These are phyloP conservation scores for Nannochloropsis gaditana DNA, from an alignment of 108 stramenopile species.

Conservation along the genomic window DNA sequence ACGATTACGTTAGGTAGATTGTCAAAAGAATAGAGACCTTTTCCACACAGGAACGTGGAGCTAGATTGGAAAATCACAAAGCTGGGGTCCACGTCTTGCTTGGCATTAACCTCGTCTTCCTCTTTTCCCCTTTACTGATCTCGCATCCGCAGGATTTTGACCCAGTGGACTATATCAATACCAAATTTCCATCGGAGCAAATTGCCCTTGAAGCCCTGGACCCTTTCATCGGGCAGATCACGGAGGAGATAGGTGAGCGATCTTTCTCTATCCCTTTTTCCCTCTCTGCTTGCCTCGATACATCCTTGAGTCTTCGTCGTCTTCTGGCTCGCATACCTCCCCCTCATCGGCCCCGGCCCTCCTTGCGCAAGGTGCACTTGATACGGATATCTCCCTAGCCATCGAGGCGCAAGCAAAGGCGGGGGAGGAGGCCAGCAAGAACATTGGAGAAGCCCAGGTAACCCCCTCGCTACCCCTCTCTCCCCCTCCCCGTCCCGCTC, in stretches of 20 bases:
- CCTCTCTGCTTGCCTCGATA: background rate
- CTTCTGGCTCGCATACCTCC: background rate
- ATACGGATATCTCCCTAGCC: conserved; percentile 54
- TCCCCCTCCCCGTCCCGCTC: background rate
- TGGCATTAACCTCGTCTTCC: background rate
- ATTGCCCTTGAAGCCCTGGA: conserved; percentile 54
- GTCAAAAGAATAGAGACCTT: too few species aligned
- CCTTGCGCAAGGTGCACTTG: conserved; percentile 28
- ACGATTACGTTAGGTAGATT: background rate
- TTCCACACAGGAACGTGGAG: too few species aligned
- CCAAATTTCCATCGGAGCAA: conserved; percentile 56
- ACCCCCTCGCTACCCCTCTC: background rate
- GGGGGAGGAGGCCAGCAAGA: conserved; percentile 53
- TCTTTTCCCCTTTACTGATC: too few species aligned
- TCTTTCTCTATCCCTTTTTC: background rate
- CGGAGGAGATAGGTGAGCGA: conserved; percentile 41
- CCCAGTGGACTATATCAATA: conserved; percentile 56
- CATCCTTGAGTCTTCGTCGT: too few species aligned
- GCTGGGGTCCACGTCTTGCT: too few species aligned
- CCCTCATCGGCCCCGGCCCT: background rate
- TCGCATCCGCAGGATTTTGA: conserved; percentile 51
- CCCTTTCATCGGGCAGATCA: conserved; percentile 48
- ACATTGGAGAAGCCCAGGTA: conserved; percentile 55
- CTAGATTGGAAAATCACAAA: too few species aligned
- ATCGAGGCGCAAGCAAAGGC: conserved; percentile 56